A percentile compares a stretch with the other conserved stretches of the same genome.
Evolutionary conservation across 257 asterid species (phyloP).

Genomic region (Petunia secreta): DNA sequence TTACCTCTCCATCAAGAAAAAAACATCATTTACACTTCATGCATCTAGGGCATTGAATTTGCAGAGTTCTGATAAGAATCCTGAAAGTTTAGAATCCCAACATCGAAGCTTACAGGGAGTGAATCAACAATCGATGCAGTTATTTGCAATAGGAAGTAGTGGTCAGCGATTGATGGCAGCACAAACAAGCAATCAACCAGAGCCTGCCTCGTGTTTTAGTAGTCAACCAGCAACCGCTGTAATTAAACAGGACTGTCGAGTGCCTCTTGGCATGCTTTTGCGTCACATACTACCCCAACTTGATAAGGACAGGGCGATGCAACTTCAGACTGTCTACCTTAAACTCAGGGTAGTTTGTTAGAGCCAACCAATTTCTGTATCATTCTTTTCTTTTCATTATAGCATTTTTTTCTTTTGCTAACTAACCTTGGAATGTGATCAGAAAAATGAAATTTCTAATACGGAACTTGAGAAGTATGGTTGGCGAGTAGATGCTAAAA

Average conservation of each 20-base stretch:
- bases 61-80: conserved; percentile 50
- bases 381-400: conserved; percentile 17
- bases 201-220: conserved; percentile 41
- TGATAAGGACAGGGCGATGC: conserved; percentile 88
- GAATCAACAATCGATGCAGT: conserved; percentile 46
- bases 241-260: conserved; percentile 67
- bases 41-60: conserved; percentile 25
- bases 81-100: conserved; percentile 47
- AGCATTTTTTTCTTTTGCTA: conserved; percentile 11
- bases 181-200: conserved; percentile 51
- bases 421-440: conserved; percentile 35
- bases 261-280: conserved; percentile 82
- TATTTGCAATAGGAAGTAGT: conserved; percentile 41
- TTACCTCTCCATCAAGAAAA: too few relatives aligned
- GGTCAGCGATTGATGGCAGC: conserved; percentile 44
- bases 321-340: conserved; percentile 63
- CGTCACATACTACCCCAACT: conserved; percentile 82
- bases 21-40: conserved; percentile 24
- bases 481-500: conserved; percentile 90
- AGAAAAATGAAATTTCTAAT: conserved; percentile 86
- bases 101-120: conserved; percentile 46
- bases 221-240: conserved; percentile 38
- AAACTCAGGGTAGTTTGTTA: conserved; percentile 65
- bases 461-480: conserved; percentile 76
- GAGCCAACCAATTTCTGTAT: conserved; percentile 12